Base-by-base conservation (phyloP, 352 stramenopile species). In the Thalassiosira exigua region DNA sequence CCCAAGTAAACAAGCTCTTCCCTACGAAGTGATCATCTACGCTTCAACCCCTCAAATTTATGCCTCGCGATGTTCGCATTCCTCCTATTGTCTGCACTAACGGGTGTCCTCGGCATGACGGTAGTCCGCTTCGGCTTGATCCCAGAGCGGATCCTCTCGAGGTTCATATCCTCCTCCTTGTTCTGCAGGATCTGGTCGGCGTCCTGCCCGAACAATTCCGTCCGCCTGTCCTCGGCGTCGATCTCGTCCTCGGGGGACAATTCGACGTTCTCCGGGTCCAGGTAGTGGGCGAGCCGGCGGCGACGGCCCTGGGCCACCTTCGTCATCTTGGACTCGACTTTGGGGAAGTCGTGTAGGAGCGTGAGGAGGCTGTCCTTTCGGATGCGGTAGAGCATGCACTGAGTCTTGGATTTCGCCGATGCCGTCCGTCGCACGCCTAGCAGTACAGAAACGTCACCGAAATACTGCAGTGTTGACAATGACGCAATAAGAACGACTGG, bases 351-450 rank as follows among this genome's bases (percentile, higher is more conserved):
- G 24, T 64, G 36, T 14, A 88, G 42, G 3, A 81, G 24, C 4
- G 62, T 17, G 0, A 82, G 22, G 19, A 88, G 62, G 11, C 65
- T 41, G 14, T 32, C 48, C 54, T 82, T 82, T 50, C 60, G n/a
- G n/a, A 88, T 46, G 11, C 69, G 61, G 75, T 84, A 86, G 3
- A 88, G 73, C 65, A 79, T 77, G 66, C 81, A 88, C 52, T 85
- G 72, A 19, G 81, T 88, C 50, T 80, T 86, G 4, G 81, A 84
- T 27, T 73, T 84, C 19, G 78, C 77, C 11, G 81, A 85, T 44
- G 81, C 81, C 32, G 77, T 88, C 70, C 81, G 64, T 66, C 62
- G 41, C 11, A 84, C 66, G 9, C 68, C 68, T 4, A 86, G 33
- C 21, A 88, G 64, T 11, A 88, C 4, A 36, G 77, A 77, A 27